Conservation (phyloP, 176 grass and related monocot species). For the Paspalum notatum region DNA sequence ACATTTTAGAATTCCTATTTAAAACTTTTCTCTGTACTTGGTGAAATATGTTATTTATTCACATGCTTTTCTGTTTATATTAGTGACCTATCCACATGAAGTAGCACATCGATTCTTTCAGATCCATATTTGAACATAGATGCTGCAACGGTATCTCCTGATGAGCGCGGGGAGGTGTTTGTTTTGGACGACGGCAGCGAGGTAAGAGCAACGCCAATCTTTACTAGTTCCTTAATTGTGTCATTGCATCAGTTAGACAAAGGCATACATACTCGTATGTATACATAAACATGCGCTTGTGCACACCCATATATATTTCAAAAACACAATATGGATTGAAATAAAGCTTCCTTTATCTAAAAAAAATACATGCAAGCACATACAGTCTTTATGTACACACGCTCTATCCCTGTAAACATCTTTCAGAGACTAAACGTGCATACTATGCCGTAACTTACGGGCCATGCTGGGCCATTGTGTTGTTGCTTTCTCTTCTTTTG, state of each 20-base stretch:
- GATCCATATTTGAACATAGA: conserved; percentile 48
- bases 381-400: no score
- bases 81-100: not conserved
- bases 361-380: no score
- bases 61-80: not conserved
- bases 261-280: no score
- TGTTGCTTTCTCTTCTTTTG: no score
- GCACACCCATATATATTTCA: no score
- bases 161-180: conserved; percentile 47
- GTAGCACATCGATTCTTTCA: conserved; percentile 6
- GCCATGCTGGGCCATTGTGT: no score
- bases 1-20: not conserved
- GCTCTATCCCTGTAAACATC: no score
- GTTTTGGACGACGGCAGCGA: conserved; percentile 48
- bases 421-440: no score
- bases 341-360: no score
- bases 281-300: no score
- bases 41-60: not conserved
- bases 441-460: no score
- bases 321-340: no score
- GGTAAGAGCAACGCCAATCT: conserved; percentile 27
- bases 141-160: conserved; percentile 53
- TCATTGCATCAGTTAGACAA: not conserved
- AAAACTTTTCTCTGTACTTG: not conserved
- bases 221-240: not conserved